phyloP scores from a whole-genome alignment of 2,329 filamentous ascomycete species.

The Hymenoscyphus repandus region DNA sequence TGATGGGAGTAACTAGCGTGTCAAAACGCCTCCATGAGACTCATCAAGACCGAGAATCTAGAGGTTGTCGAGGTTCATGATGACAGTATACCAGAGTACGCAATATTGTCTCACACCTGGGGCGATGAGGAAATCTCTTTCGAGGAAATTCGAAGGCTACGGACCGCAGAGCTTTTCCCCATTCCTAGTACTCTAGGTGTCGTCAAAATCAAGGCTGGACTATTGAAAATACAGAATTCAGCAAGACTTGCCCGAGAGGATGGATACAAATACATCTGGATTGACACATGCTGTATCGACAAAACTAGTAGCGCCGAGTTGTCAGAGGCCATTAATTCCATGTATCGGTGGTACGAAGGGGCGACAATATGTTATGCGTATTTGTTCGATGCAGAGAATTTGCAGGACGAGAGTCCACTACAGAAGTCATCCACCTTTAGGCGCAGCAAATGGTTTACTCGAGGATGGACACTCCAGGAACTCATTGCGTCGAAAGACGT shows the following conservation, averaged over 20 bases:
- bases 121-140: constrained; percentile 10
- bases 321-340: too few relatives aligned
- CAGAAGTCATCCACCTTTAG: not conserved
- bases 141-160: too few relatives aligned
- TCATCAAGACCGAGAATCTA: too few relatives aligned
- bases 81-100: constrained; percentile 14
- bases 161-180: too few relatives aligned
- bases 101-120: constrained; percentile 15
- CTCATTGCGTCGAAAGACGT: not conserved
- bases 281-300: constrained; percentile 12
- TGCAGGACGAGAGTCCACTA: not conserved
- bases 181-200: too few relatives aligned
- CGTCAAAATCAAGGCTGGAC: too few relatives aligned
- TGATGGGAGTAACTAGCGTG: too few relatives aligned
- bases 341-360: constrained; percentile 11
- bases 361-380: constrained; percentile 13
- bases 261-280: constrained; percentile 4
- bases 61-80: constrained; percentile 4
- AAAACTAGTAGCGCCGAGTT: too few relatives aligned
- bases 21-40: too few relatives aligned
- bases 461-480: constrained; percentile 2
- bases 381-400: constrained; percentile 5
- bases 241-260: not conserved
- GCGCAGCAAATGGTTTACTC: constrained; percentile 7
- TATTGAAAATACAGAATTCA: constrained; percentile 1